A percentile compares a stretch with the other conserved stretches of the same genome.
Evolutionary conservation across 1,284 basidiomycete species (phyloP).

Genomic region (Polyporus tsugae): DNA sequence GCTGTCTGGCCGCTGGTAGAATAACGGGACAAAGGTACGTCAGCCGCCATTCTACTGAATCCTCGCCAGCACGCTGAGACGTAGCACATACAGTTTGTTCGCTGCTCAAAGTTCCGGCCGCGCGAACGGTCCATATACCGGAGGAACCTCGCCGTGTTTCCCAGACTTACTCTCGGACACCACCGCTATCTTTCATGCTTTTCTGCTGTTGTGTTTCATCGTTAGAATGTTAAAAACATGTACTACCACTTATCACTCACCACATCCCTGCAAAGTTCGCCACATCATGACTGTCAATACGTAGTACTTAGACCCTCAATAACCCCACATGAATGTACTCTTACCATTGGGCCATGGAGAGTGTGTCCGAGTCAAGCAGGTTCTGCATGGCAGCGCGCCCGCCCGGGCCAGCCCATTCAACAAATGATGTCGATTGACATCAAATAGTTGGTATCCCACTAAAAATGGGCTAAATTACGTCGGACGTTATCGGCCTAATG

Average conservation of each 20-base stretch:
- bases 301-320: not conserved
- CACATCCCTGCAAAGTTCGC: not conserved
- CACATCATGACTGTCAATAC: not conserved
- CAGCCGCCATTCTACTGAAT: not conserved
- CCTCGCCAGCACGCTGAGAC: not conserved
- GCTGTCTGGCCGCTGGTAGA: not conserved
- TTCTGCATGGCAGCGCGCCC: not conserved
- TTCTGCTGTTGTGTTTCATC: not conserved
- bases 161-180: not conserved
- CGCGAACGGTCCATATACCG: not conserved
- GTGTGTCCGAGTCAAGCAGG: not conserved
- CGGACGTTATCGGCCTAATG: not conserved
- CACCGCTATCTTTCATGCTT: not conserved
- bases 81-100: not conserved
- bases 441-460: no score
- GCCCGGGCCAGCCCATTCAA: no score
- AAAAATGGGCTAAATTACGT: no score
- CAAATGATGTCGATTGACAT: no score
- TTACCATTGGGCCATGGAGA: not conserved
- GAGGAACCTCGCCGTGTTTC: not conserved
- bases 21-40: not conserved
- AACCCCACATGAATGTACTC: not conserved
- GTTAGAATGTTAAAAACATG: not conserved
- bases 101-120: not conserved
- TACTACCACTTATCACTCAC: not conserved